A percentile compares a stretch with the other conserved stretches of the same genome.
phyloP scores from a whole-genome alignment of 805 yeast genomes.

The Yamadazyma tumulicola region DNA sequence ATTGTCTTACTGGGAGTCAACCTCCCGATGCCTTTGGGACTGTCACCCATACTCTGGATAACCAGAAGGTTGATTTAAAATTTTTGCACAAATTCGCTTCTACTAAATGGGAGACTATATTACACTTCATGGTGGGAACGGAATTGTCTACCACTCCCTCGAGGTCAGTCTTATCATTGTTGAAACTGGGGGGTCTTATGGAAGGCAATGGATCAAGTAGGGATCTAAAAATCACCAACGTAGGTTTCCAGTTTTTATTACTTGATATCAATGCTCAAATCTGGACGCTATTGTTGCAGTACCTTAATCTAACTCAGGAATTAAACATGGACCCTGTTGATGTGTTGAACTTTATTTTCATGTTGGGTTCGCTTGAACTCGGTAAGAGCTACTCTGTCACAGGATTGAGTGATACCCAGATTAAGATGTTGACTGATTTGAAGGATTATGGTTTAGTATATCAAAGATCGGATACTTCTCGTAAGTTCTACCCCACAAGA shows the following conservation, averaged over 20 bases:
- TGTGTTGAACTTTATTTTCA: constrained; percentile 87
- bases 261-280: constrained; percentile 93
- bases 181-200: constrained; percentile 84
- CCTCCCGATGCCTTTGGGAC: constrained; percentile 73
- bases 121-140: constrained; percentile 98
- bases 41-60: constrained; percentile 53
- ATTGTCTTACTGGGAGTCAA: constrained; percentile 79
- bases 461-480: constrained; percentile 48
- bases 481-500: constrained; percentile 84
- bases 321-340: constrained; percentile 94
- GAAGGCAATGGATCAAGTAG: constrained; percentile 47
- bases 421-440: constrained; percentile 82
- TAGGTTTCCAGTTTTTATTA: constrained; percentile 88
- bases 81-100: constrained; percentile 79
- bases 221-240: constrained; percentile 71
- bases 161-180: constrained; percentile 71
- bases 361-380: constrained; percentile 87
- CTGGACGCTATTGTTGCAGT: constrained; percentile 88
- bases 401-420: constrained; percentile 74
- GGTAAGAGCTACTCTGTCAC: constrained; percentile 80
- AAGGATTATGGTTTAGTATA: constrained; percentile 90
- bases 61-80: constrained; percentile 55
- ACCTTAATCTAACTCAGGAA: constrained; percentile 77
- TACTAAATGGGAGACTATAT: constrained; percentile 87
- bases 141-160: constrained; percentile 68